Evolutionary conservation across 176 grass and related monocot genomes (phyloP), one percentile per base, ranked within the genome.

Genomic region (Musa acuminata): DNA sequence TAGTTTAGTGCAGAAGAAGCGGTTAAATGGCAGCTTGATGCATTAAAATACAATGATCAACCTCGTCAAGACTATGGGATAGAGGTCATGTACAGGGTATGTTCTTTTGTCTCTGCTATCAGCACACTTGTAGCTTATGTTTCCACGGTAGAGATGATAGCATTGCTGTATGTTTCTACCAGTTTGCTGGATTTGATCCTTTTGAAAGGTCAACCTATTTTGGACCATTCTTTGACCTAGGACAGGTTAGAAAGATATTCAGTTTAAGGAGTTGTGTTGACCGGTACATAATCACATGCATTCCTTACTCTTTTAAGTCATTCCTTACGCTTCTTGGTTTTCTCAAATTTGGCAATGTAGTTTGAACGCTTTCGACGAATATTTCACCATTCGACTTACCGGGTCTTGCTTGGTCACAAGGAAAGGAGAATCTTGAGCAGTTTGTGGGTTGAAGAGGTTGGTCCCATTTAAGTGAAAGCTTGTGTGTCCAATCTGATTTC

Each of bases 181-280:
- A 99, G 95, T 99, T 99, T 84, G 88, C 90, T 62, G 95, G 88
- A n/a, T 99, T 99, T 83, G 91, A 94, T 87, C 95, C 95, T 69
- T 99, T 99, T 83, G 95, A 99, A 89, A 86, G 95, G 74, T 99
- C 95, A 29, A 80, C 84, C 74, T 99, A 99, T 65, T 99, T 99
- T 81, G 91, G 95, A 27, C 84, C 88, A 19, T 87, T 89, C 49
- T 87, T 89, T 87, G 95, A 94, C 87, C 88, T 94, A 48, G 95
- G 88, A 55, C 90, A 99, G 95, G 88, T 91, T 51, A 50, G 77
- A 23, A 16, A 78, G 67, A 19, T 79, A 50, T 35, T 73, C 49
- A 12, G 20, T n/a, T 58, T 62, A n/a, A 43, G 35, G 67, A 2
- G 22, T 35, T 57, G 10, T 58, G 49, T 58, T 3, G 12, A 19